Evolutionary conservation across 345 rosid species (phyloP), one percentile per base, ranked within the genome.

Genomic region (Melaleuca alternifolia): DNA sequence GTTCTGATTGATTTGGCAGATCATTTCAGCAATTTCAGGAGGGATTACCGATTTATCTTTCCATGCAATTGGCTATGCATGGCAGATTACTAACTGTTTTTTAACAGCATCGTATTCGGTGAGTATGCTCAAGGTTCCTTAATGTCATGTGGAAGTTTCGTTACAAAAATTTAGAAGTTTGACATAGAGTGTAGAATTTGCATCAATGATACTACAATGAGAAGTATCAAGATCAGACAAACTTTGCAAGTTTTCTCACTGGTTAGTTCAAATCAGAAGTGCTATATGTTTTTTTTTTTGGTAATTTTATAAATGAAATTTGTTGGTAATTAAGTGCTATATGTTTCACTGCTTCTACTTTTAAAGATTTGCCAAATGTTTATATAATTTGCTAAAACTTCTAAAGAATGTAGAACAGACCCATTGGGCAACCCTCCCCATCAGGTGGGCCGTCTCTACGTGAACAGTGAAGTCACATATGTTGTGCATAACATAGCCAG

Each of bases 91-190:
- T 84, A 97, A 97, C 88, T 97, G 99, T 88, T 95, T 97, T 91
- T 89, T 95, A 85, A 97, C 99, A 61, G 98, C 99, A 83, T 94
- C 99, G 7, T 96, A 97, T 92, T 97, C 98, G 77, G 99, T 97
- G 90, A 96, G 98, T 93, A 85, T 30, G 82, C 23, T 59, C 16
- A 61, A 87, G 37, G 18, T 23, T 33, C 56, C 61, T 50, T 62
- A 50, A 51, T 83, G 48, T 65, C 53, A 20, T 33, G 6, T 51
- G 51, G 51, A 83, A 12, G 54, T 59, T 33, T 71, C 48, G 18
- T 37, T 10, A 71, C 81, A 13, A 18, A 71, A 33, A 33, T 33
- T 71, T 37, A 71, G 26, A 37, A 18, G 81, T 71, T 71, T 37
- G 79, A 71, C 13, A 54, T 54, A 37, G 48, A 71, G 26, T 71